These are phyloP conservation scores for Panus rudis DNA, from an alignment of 768 basidiomycete genomes.

Conservation along the genomic window DNA sequence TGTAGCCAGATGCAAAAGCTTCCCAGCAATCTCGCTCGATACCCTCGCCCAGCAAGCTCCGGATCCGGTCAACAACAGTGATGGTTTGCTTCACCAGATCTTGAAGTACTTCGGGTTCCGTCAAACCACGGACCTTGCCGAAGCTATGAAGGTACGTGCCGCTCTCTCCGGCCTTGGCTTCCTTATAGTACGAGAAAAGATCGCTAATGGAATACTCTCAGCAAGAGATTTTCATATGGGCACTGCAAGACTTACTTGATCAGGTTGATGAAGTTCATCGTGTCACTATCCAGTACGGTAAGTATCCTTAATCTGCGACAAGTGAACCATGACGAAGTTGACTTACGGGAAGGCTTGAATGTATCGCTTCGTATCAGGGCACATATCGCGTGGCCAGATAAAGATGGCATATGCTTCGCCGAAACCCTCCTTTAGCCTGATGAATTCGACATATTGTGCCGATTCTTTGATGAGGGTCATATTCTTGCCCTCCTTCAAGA, in stretches of 20 bases:
- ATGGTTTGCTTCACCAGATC: neutral
- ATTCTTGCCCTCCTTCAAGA: constrained; percentile 25
- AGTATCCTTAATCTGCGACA: neutral
- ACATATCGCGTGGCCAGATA: constrained; percentile 25
- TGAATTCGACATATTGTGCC: constrained; percentile 21
- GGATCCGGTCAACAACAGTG: neutral
- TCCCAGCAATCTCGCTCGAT: constrained; percentile 13
- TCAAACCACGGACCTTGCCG: neutral
- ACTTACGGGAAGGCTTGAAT: constrained; percentile 30
- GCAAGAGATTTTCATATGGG: neutral
- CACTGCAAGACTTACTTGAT: constrained; percentile 1
- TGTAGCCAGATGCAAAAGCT: constrained; percentile 15
- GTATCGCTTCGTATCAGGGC: constrained; percentile 25
- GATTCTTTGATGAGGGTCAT: constrained; percentile 20
- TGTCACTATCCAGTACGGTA: constrained; percentile 5
- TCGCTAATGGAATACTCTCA: constrained; percentile 6
- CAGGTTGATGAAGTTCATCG: constrained; percentile 1
- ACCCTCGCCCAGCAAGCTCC: constrained; percentile 8
- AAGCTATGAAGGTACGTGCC: constrained; percentile 1
- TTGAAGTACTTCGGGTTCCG: neutral
- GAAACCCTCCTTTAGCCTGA: constrained; percentile 23
- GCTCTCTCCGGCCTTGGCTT: constrained; percentile 3
- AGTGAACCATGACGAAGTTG: neutral
- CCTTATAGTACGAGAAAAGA: constrained; percentile 8
- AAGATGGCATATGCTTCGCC: constrained; percentile 28